phyloP scores from a whole-genome alignment of 257 asterid genomes.

The Ocimum tenuiflorum region DNA sequence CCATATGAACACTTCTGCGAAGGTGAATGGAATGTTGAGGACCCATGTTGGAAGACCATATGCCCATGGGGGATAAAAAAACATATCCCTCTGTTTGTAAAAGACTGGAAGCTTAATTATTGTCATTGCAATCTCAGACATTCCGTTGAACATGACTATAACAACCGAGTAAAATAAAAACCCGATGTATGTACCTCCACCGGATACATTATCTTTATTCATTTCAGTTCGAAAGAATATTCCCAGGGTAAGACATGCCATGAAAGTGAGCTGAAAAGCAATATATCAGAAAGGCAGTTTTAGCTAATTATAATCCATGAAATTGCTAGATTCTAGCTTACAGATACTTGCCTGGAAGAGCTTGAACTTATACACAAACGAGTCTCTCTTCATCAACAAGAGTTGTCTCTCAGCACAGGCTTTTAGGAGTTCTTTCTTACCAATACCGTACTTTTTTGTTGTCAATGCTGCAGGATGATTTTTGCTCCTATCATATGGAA shows the following conservation, averaged over 20 bases:
- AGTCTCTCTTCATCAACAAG: conserved; percentile 53
- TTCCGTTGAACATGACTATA: conserved; percentile 55
- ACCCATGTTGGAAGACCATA: conserved; percentile 60
- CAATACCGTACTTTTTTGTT: conserved; percentile 44
- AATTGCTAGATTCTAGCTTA: background rate
- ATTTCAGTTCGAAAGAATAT: conserved; percentile 51
- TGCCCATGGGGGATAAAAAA: conserved; percentile 67
- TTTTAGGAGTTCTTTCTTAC: conserved; percentile 47
- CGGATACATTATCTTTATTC: conserved; percentile 27
- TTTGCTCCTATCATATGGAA: conserved; percentile 52
- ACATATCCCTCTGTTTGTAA: conserved; percentile 69
- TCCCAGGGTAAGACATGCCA: conserved; percentile 33
- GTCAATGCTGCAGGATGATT: conserved; percentile 77
- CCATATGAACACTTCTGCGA: conserved; percentile 52
- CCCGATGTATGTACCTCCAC: conserved; percentile 45
- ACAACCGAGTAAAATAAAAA: conserved; percentile 38
- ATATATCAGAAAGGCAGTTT: background rate
- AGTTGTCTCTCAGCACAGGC: conserved; percentile 50
- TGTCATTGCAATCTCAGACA: conserved; percentile 58
- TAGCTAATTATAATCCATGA: background rate
- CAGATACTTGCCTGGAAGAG: conserved; percentile 37
- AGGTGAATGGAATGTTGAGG: conserved; percentile 47
- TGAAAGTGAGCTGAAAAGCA: conserved; percentile 28
- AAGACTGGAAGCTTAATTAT: conserved; percentile 66
- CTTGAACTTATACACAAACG: conserved; percentile 50